Percentiles rank a stretch among this genome's conserved stretches.
phyloP scores from a whole-genome alignment of 495 filamentous ascomycete species.

The Sphaerosporella brunnea region DNA sequence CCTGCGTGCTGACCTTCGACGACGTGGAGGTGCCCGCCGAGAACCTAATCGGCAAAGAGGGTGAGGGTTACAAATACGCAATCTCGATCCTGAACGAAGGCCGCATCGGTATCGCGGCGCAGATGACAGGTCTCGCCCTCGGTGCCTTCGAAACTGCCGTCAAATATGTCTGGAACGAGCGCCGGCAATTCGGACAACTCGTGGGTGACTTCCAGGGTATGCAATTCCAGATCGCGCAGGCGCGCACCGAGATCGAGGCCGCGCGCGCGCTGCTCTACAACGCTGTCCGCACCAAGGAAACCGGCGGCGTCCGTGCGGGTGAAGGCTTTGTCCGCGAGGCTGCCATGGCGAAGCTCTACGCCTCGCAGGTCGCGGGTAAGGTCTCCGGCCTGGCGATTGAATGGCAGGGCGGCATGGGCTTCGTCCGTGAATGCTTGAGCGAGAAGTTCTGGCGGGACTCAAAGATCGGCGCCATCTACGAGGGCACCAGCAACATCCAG shows the following conservation, averaged over 20 bases:
- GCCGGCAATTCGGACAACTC: slow-evolving; percentile 84
- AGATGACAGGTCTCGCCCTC: slow-evolving; percentile 94
- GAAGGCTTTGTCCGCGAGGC: slow-evolving; percentile 78
- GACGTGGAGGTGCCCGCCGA: slow-evolving; percentile 78
- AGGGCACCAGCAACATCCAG: slow-evolving; percentile 66
- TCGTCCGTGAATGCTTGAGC: slow-evolving; percentile 86
- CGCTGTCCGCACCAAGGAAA: slow-evolving; percentile 93
- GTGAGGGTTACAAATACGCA: slow-evolving; percentile 92
- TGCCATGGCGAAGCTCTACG: slow-evolving; percentile 94
- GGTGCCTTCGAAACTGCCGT: slow-evolving; percentile 95
- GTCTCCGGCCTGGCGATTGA: slow-evolving; percentile 79
- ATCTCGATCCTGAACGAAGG: slow-evolving; percentile 95
- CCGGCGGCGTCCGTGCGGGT: slow-evolving; percentile 33
- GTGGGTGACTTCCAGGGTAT: slow-evolving; percentile 96
- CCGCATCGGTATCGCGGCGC: slow-evolving; percentile 90
- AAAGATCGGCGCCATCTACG: slow-evolving; percentile 98
- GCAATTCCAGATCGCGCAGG: slow-evolving; percentile 96
- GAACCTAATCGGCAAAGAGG: slow-evolving; percentile 73
- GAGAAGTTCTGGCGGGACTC: slow-evolving; percentile 97
- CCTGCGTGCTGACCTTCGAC: slow-evolving; percentile 93
- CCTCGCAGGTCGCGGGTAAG: slow-evolving; percentile 77
- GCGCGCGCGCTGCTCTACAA: slow-evolving; percentile 91
- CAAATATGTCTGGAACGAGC: slow-evolving; percentile 89
- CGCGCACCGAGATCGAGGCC: slow-evolving; percentile 80
- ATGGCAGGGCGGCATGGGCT: slow-evolving; percentile 98